phyloP scores from a whole-genome alignment of 768 basidiomycete species.

The Amylocystis lapponica region DNA sequence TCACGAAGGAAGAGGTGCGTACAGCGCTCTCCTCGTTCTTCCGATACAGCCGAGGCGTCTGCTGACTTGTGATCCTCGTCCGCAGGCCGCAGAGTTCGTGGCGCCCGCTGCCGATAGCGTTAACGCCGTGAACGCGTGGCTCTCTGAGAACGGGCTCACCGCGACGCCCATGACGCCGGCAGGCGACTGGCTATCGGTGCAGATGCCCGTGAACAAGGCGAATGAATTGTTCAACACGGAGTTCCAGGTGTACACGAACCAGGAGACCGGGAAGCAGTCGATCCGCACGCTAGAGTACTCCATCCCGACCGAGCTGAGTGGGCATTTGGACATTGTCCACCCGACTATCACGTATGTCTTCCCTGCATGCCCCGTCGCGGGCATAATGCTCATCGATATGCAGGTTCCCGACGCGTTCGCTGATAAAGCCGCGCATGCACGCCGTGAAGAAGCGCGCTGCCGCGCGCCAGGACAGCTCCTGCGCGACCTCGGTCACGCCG shows the following conservation, averaged over 20 bases:
- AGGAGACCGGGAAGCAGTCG: constrained; percentile 13
- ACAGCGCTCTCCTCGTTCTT: not conserved
- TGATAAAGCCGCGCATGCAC: not conserved
- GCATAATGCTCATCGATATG: not conserved
- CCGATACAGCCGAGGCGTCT: no score
- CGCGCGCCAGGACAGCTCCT: not conserved
- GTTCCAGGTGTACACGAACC: constrained; percentile 23
- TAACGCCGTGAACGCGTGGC: constrained; percentile 21
- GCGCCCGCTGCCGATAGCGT: not conserved
- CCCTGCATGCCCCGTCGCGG: no score
- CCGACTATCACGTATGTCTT: constrained; percentile 16
- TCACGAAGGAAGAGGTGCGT: constrained; percentile 34
- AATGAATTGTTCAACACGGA: constrained; percentile 24
- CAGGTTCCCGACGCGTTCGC: constrained; percentile 5
- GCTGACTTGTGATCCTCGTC: no score
- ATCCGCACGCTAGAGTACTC: constrained; percentile 28
- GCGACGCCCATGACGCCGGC: constrained; percentile 18
- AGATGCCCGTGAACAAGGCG: constrained; percentile 21
- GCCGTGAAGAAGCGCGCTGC: not conserved
- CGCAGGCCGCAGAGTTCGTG: not conserved
- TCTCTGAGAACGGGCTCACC: constrained; percentile 17
- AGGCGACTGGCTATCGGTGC: constrained; percentile 23
- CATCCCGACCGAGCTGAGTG: constrained; percentile 20
- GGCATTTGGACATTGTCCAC: constrained; percentile 24
- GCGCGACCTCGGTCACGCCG: constrained; percentile 17